Evolutionary conservation across 257 asterid genomes (phyloP), one percentile per base, ranked within the genome.

Genomic region (Salvia miltiorrhiza): DNA sequence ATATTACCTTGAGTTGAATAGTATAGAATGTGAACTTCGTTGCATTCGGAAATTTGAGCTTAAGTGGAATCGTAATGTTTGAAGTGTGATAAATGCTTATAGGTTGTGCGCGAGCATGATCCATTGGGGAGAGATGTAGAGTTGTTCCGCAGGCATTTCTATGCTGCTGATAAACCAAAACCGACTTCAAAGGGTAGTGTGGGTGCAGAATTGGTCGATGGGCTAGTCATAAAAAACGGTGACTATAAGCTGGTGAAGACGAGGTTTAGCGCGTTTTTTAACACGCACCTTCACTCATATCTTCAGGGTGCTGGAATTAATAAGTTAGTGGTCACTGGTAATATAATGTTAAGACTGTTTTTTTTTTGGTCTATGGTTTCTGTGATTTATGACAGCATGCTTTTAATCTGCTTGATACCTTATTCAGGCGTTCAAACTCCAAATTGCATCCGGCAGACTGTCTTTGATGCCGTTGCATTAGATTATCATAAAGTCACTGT

Each of bases 51-150:
- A 37, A 5, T 68, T 68, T 19, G 37, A 26, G 65, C 35, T 26
- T 11, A 19, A 3, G 56, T 23, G 4, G 23, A 5, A 10, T 55
- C 50, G 10, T 39, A 41, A 16, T 17, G 19, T 44, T 69, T 23
- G n/a, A 26, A n/a, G 40, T 43, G 37, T 26, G 56, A 54, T 44
- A 23, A 32, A 16, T 59, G 26, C 5, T 66, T 65, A 39, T 77
- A 92, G 96, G 95, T 89, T 65, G 94, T 92, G 49, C 95, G 96
- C 3, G 97, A 92, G 87, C 97, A 92, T 30, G 97, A 92, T 45
- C 88, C 89, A 4, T 79, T 74, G 32, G 97, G 97, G 35, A 81
- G 97, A 79, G 97, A 92, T 32, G 96, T 84, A 39, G 97, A 89
- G 65, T 74, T 87, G 37, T 89, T 92, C 54, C 89, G 93, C 1